phyloP scores from a whole-genome alignment of 768 basidiomycete species.

The Pisolithus tinctorius region DNA sequence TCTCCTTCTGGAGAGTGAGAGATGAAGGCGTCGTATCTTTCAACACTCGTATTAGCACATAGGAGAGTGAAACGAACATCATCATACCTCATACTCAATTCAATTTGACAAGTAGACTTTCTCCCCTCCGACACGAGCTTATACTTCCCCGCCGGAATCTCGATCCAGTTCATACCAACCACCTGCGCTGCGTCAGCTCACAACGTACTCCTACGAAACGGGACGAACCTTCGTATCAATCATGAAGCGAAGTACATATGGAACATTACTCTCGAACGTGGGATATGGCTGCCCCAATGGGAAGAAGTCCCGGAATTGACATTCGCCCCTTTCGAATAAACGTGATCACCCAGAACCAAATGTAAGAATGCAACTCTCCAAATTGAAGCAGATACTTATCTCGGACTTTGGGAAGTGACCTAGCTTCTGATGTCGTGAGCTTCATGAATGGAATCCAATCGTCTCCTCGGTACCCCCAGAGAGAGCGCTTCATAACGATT shows the following conservation, averaged over 20 bases:
- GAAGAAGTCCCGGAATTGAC: slow-evolving; percentile 57
- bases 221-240: slow-evolving; percentile 80
- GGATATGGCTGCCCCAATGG: slow-evolving; percentile 38
- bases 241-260: slow-evolving; percentile 91
- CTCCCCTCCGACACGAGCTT: slow-evolving; percentile 51
- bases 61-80: not conserved
- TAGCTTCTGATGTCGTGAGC: slow-evolving; percentile 68
- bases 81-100: slow-evolving; percentile 67
- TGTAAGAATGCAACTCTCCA: slow-evolving; percentile 7
- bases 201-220: not conserved
- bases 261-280: slow-evolving; percentile 94
- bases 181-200: slow-evolving; percentile 42
- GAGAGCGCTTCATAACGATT: slow-evolving; percentile 56
- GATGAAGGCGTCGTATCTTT: slow-evolving; percentile 76
- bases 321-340: slow-evolving; percentile 69
- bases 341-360: slow-evolving; percentile 32
- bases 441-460: slow-evolving; percentile 77
- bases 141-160: slow-evolving; percentile 82
- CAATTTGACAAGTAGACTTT: slow-evolving; percentile 83
- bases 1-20: slow-evolving; percentile 89
- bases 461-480: slow-evolving; percentile 90
- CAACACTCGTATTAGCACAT: slow-evolving; percentile 3
- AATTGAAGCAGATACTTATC: slow-evolving; percentile 53
- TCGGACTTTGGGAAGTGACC: slow-evolving; percentile 79
- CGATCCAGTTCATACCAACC: slow-evolving; percentile 99